Conservation (phyloP, 1,284 basidiomycete species). For the Polyporus tsugae region DNA sequence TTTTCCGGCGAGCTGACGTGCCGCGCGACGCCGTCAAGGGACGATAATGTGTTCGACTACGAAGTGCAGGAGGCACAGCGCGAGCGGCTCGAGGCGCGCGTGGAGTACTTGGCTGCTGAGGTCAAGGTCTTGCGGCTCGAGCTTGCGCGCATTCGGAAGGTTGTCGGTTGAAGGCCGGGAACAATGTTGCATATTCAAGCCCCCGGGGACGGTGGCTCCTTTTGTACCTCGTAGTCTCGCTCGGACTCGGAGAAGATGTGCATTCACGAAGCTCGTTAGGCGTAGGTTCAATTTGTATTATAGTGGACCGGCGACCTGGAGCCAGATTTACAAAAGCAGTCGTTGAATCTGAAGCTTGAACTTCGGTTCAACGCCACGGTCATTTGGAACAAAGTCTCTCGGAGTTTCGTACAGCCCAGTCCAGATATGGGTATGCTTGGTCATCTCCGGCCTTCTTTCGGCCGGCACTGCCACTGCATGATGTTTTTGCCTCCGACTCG, state of each 20-base stretch:
- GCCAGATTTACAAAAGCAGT: too few relatives aligned
- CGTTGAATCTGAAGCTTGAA: too few relatives aligned
- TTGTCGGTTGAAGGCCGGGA: background rate
- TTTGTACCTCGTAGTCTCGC: too few relatives aligned
- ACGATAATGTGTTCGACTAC: background rate
- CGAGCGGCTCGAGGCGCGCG: conserved; percentile 2
- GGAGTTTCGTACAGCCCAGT: background rate
- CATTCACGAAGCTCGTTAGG: background rate
- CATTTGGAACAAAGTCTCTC: too few relatives aligned
- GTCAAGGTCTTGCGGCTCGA: conserved; percentile 7
- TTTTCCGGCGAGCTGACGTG: background rate
- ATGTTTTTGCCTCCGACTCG: too few relatives aligned
- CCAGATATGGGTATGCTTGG: background rate
- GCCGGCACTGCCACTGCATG: too few relatives aligned
- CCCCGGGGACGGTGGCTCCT: too few relatives aligned
- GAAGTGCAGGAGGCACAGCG: conserved; percentile 1
- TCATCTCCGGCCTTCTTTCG: background rate
- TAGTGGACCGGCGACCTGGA: background rate
- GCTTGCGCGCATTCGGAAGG: background rate
- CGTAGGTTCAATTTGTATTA: background rate
- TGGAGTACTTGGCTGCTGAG: conserved; percentile 4
- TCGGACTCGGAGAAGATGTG: background rate
- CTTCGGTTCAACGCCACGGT: too few relatives aligned
- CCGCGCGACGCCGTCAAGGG: background rate
- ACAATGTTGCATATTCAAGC: too few relatives aligned